phyloP scores from a whole-genome alignment of 202 grass and related monocot genomes.

The Miscanthus sacchariflorus region DNA sequence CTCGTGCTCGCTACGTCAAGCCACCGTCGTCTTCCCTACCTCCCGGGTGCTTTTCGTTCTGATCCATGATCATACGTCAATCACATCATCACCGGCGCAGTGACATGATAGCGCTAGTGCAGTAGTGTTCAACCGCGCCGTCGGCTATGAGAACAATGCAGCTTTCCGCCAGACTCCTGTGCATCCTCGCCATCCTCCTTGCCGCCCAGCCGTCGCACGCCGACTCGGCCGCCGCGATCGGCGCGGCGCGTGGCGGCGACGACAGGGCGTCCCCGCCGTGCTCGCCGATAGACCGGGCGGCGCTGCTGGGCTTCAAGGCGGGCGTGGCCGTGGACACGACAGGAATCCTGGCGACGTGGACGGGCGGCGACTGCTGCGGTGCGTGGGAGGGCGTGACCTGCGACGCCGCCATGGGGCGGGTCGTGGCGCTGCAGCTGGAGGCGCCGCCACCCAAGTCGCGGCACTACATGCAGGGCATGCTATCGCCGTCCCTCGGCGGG shows the following conservation, averaged over 20 bases:
- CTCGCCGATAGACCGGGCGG: slow-evolving; percentile 51
- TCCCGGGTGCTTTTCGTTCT: background rate
- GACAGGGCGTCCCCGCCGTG: slow-evolving; percentile 47
- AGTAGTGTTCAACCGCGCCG: background rate
- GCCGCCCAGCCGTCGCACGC: background rate
- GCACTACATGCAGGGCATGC: slow-evolving; percentile 57
- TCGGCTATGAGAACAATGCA: slow-evolving; percentile 35
- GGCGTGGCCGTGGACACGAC: slow-evolving; percentile 59
- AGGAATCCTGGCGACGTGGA: slow-evolving; percentile 73
- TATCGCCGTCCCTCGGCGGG: slow-evolving; percentile 62
- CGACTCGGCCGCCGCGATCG: background rate
- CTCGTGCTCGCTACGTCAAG: slow-evolving; percentile 43
- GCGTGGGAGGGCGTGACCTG: slow-evolving; percentile 76
- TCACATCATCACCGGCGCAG: background rate
- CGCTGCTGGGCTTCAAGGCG: slow-evolving; percentile 78
- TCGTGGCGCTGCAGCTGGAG: slow-evolving; percentile 63
- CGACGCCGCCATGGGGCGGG: slow-evolving; percentile 60
- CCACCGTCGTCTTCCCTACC: background rate
- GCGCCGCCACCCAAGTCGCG: slow-evolving; percentile 37
- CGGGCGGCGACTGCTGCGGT: slow-evolving; percentile 63
- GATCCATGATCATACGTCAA: background rate
- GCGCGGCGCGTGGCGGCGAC: background rate
- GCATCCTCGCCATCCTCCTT: slow-evolving; percentile 12
- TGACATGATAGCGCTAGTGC: background rate
- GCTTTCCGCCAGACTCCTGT: background rate